Evolutionary conservation across 1,139 yeast species (phyloP).

Genomic region (Saccharomyces hybrid): DNA sequence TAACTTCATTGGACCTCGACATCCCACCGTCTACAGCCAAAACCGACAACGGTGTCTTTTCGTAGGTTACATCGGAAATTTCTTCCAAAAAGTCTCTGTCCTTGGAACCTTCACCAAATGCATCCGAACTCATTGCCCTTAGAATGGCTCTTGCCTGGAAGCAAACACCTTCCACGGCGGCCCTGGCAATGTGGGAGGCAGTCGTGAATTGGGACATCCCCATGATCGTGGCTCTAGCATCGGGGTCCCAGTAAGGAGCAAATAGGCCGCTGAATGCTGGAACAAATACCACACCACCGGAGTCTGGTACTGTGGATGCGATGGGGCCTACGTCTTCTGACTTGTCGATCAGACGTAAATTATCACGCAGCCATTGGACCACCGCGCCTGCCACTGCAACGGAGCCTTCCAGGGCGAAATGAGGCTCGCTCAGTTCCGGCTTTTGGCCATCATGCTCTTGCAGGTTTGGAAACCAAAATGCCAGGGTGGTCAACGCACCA

Average conservation of each 20-base stretch:
- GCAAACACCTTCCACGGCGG: conserved; percentile 92
- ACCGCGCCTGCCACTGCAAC: conserved; percentile 95
- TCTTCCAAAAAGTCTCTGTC: conserved; percentile 37
- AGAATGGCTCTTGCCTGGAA: conserved; percentile 88
- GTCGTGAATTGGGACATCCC: conserved; percentile 88
- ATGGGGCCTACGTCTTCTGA: conserved; percentile 87
- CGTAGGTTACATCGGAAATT: conserved; percentile 29
- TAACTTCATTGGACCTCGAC: conserved; percentile 85
- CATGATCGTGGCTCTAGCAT: conserved; percentile 85
- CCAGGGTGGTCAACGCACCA: conserved; percentile 85
- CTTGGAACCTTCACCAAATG: conserved; percentile 40
- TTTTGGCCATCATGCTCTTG: conserved; percentile 37
- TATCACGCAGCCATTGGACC: conserved; percentile 91
- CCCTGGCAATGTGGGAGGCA: conserved; percentile 83
- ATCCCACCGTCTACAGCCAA: conserved; percentile 91
- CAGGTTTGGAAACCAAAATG: conserved; percentile 76
- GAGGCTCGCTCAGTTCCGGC: conserved; percentile 47
- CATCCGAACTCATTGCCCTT: conserved; percentile 83
- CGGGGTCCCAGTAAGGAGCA: conserved; percentile 95
- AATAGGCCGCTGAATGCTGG: conserved; percentile 92
- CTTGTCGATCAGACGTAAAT: conserved; percentile 69
- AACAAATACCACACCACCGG: conserved; percentile 90
- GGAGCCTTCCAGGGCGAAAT: conserved; percentile 89
- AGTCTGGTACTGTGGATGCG: conserved; percentile 70
- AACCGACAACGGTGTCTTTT: conserved; percentile 43